Base-by-base conservation (phyloP, 352 stramenopile genomes). In the Sclerospora graminicola region DNA sequence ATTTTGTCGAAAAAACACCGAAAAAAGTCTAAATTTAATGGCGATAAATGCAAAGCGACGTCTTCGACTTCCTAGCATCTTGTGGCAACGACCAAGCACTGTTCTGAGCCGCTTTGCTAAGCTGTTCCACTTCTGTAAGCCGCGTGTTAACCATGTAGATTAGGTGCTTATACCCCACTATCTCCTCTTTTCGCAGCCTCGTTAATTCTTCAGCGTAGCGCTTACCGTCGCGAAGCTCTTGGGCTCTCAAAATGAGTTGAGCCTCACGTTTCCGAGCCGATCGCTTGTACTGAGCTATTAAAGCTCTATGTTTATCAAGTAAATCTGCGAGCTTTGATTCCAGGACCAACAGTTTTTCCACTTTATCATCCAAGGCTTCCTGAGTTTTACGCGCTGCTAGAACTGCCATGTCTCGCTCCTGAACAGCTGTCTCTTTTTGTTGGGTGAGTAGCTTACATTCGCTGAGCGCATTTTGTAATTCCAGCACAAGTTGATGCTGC, bases 271-370 rank as follows among this genome's bases (percentile, higher is more conserved):
- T 36, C 2, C 56, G 56, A 13, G 59, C 56, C 19, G 59, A 54
- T 26, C 70, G 49, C 16, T 76, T 84, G 27, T 65, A 65, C 21
- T 70, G 59, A 24, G 60, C 59, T 0, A 32, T 30, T 18, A 72
- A 44, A 1, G 49, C 41, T 34, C 79, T 66, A 38, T 80, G 41
- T 23, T 70, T 75, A 39, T 85, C 68, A 0, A 88, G 49, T 4
- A 85, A 46, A 11, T 85, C 63, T 8, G 68, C 65, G 43, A 84
- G 83, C 42, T 89, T 66, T 5, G 57, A 72, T 53, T 84, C 79
- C 1, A 86, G 45, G 11, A 51, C 54, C 36, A 84, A 43, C 9
- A 84, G 37, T 20, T 83, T 66, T 33, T 82, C 60, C 14, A 37
- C 68, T 23, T 54, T 61, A 10, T 59, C 41, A 6, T 82, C 60